Evolutionary conservation across 257 asterid genomes (phyloP).

Genomic region (Solanum megistacrolobum): DNA sequence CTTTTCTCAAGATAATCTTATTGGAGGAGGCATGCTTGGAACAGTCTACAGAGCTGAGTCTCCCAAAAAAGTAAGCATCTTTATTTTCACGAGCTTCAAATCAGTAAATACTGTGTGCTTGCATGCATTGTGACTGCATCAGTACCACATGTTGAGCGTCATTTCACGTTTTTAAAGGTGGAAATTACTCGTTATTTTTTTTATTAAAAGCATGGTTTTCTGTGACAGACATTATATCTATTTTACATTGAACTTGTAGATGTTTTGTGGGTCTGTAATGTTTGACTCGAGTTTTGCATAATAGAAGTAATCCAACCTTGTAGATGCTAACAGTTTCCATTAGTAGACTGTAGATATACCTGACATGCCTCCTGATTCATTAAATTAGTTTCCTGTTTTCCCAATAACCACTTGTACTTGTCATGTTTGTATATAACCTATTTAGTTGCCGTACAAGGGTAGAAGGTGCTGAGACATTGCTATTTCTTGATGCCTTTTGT

Average conservation of each 20-base stretch:
- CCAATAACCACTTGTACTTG: background rate
- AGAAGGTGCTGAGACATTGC: background rate
- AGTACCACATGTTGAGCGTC: background rate
- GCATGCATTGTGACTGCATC: background rate
- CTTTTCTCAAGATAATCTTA: slow-evolving; percentile 72
- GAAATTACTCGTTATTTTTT: background rate
- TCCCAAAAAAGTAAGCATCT: slow-evolving; percentile 55
- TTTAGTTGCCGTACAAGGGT: background rate
- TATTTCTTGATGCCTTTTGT: background rate
- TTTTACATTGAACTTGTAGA: background rate
- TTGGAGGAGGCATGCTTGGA: slow-evolving; percentile 76
- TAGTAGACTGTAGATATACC: background rate
- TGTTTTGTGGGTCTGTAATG: background rate
- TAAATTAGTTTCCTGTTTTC: background rate
- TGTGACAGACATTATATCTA: background rate
- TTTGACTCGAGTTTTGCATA: background rate
- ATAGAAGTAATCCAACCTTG: background rate
- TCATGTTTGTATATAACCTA: background rate
- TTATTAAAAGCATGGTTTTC: background rate
- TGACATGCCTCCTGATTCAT: background rate
- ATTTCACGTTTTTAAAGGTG: background rate
- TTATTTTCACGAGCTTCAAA: background rate
- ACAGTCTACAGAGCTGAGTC: slow-evolving; percentile 63
- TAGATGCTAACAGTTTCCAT: background rate
- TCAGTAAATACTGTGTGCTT: background rate